phyloP scores from a whole-genome alignment of 257 asterid species.

The Solanum microdontum region DNA sequence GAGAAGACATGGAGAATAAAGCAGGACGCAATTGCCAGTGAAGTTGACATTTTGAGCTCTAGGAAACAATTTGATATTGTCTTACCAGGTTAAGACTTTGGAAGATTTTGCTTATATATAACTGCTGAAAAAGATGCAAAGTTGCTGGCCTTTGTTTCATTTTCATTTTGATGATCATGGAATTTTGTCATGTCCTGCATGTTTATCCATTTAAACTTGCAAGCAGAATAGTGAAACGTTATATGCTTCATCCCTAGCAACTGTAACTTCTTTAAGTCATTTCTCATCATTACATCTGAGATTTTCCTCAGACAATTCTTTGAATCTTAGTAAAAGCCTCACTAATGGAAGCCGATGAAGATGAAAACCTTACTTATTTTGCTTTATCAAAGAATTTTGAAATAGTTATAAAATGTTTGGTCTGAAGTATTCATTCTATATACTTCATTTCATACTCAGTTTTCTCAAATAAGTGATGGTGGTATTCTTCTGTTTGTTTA shows the following conservation, averaged over 20 bases:
- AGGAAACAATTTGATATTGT: constrained; percentile 80
- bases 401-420: neutral
- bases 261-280: neutral
- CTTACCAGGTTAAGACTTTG: constrained; percentile 65
- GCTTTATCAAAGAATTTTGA: neutral
- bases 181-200: neutral
- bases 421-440: neutral
- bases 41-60: constrained; percentile 60
- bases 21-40: constrained; percentile 67
- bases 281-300: neutral
- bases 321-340: neutral
- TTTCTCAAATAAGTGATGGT: neutral
- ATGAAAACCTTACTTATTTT: neutral
- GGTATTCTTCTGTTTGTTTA: neutral
- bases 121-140: neutral
- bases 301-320: neutral
- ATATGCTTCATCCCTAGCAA: neutral
- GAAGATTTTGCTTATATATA: constrained; percentile 4
- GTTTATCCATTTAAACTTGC: neutral
- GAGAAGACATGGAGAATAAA: constrained; percentile 82
- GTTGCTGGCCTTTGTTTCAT: neutral
- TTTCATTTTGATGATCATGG: neutral
- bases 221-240: neutral
- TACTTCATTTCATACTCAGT: neutral
- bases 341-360: neutral